These are phyloP conservation scores for Wickerhamomyces bisporus DNA, from an alignment of 805 yeast genomes.

Conservation along the genomic window DNA sequence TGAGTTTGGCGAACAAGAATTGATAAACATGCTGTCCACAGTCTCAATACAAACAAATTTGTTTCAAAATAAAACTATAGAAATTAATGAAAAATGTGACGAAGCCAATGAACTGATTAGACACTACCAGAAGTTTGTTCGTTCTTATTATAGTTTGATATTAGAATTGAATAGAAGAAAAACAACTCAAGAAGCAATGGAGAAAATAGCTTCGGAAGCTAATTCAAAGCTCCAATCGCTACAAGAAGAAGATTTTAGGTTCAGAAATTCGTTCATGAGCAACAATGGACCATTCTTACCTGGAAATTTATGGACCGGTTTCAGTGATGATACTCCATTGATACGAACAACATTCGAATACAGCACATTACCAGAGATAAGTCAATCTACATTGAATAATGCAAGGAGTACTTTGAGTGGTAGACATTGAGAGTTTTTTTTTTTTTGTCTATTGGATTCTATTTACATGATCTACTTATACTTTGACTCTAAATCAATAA, in stretches of 20 bases:
- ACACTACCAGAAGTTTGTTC: constrained; percentile 46
- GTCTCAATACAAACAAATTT: constrained; percentile 11
- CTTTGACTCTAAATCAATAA: constrained; percentile 47
- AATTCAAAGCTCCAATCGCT: constrained; percentile 33
- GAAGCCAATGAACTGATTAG: constrained; percentile 32
- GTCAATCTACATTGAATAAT: constrained; percentile 6
- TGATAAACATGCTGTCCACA: constrained; percentile 7
- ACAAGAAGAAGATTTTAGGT: constrained; percentile 38
- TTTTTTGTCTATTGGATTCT: not conserved
- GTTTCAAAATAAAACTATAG: constrained; percentile 5
- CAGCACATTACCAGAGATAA: constrained; percentile 23
- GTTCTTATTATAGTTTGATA: constrained; percentile 47
- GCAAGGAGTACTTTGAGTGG: not conserved
- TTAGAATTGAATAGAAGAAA: constrained; percentile 50
- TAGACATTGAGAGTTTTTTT: not conserved
- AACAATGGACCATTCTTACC: constrained; percentile 56
- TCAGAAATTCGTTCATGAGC: constrained; percentile 38
- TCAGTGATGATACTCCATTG: constrained; percentile 26
- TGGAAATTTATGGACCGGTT: constrained; percentile 41
- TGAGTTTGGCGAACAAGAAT: constrained; percentile 18
- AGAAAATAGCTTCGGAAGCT: constrained; percentile 36
- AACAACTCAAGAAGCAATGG: constrained; percentile 35
- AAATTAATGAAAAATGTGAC: constrained; percentile 12
- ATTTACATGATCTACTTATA: constrained; percentile 26
- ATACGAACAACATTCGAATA: constrained; percentile 10